Base-by-base conservation (phyloP, 2,329 filamentous ascomycete genomes). In the Drechslerella dactyloides region DNA sequence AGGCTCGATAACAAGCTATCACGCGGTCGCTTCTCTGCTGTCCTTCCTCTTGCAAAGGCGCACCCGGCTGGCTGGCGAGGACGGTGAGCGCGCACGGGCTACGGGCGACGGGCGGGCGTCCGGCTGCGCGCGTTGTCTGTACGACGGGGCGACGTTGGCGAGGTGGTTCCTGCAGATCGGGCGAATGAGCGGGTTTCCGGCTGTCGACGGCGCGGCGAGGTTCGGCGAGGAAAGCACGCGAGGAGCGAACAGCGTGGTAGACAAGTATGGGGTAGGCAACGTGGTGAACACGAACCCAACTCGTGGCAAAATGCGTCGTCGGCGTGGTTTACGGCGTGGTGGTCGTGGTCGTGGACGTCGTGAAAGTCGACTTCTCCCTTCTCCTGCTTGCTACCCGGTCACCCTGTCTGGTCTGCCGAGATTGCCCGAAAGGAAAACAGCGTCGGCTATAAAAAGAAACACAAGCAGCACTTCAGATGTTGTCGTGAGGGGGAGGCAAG, bases 371-470 rank as follows among this genome's bases (percentile, higher is more conserved):
- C 15, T 46, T 51, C 23, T 55, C 10, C 30, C 24, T 15, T 17
- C 24, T 46, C 24, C 42, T 56, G 33, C 55, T 54, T n/a, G n/a
- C n/a, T n/a, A n/a, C n/a, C n/a, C n/a, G 17, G 35, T 13, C 50
- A 17, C 27, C 52, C 30, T 65, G 61, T 52, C 52, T 57, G 23
- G 61, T 44, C 42, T 72, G 56, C 68, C 68, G 60, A 72, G 68
- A 70, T 70, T 70, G 60, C 44, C 66, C 50, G 66, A 64, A 37
- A 42, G 50, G 24, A 51, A 56, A 27, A 21, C n/a, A 42, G 24
- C 44, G 42, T 52, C 21, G 50, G 27, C 58, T 72, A 72, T 72
- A 65, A 72, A 72, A 72, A 72, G 68, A 59, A 72, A 72, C 68
- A 64, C 57, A 53, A 50, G 24, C n/a, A n/a, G n/a, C n/a, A n/a